phyloP scores from a whole-genome alignment of 768 basidiomycete species.

The Dendrothele bispora region DNA sequence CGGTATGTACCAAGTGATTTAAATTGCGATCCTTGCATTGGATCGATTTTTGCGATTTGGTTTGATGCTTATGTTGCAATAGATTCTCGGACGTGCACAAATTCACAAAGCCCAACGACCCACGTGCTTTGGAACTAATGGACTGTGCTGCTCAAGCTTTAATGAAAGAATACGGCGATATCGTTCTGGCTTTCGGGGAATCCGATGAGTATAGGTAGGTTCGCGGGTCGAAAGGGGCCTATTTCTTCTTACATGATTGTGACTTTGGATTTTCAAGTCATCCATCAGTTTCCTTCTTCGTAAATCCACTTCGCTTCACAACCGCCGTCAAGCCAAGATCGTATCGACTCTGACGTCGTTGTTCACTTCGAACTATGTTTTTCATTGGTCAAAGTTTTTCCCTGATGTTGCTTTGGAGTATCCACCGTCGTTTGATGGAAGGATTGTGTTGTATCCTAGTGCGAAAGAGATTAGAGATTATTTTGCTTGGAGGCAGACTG shows the following conservation, averaged over 20 bases:
- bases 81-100: slow-evolving; percentile 85
- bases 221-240: neutral
- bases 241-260: slow-evolving; percentile 2
- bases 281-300: slow-evolving; percentile 79
- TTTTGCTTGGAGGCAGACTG: slow-evolving; percentile 94
- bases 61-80: neutral
- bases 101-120: slow-evolving; percentile 92
- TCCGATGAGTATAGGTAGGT: slow-evolving; percentile 94
- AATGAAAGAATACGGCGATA: slow-evolving; percentile 82
- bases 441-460: slow-evolving; percentile 80
- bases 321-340: slow-evolving; percentile 86
- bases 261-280: neutral
- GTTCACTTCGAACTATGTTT: slow-evolving; percentile 90
- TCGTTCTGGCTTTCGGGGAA: slow-evolving; percentile 90
- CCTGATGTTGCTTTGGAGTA: slow-evolving; percentile 71
- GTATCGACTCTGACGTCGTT: slow-evolving; percentile 78
- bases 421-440: slow-evolving; percentile 91
- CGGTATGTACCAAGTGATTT: slow-evolving; percentile 48
- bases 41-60: neutral
- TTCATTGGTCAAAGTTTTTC: slow-evolving; percentile 82
- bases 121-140: slow-evolving; percentile 85
- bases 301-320: slow-evolving; percentile 74
- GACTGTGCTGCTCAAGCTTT: slow-evolving; percentile 81
- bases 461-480: slow-evolving; percentile 81
- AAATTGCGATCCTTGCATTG: neutral